A percentile compares a stretch with the other conserved stretches of the same genome.
These are phyloP conservation scores for Dispira simplex DNA, from an alignment of 192 early-diverging fungal genomes.

Conservation along the genomic window DNA sequence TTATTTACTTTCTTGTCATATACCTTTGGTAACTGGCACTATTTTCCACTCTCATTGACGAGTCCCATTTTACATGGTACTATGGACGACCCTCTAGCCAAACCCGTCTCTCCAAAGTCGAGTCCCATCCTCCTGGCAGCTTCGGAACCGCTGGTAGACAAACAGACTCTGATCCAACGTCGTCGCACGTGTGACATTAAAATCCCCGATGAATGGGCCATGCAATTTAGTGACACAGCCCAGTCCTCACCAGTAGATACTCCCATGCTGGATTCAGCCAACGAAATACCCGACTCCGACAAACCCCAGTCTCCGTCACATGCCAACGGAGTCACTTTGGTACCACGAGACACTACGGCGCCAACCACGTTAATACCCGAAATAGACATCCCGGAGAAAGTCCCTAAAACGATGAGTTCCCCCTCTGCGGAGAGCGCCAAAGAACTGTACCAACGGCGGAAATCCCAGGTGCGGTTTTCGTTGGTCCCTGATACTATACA, in stretches of 20 bases:
- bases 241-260: neutral
- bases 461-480: constrained; percentile 8
- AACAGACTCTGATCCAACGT: neutral
- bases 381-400: neutral
- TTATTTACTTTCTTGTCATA: neutral
- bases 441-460: neutral
- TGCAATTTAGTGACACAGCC: neutral
- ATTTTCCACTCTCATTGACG: neutral
- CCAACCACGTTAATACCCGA: neutral
- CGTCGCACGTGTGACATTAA: neutral
- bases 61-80: neutral
- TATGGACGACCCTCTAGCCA: neutral
- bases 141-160: neutral
- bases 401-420: neutral
- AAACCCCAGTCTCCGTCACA: neutral
- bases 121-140: neutral
- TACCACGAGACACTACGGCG: neutral
- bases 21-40: neutral
- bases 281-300: neutral
- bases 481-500: constrained; percentile 2
- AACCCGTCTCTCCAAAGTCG: neutral
- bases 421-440: neutral
- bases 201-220: constrained; percentile 5
- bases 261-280: neutral
- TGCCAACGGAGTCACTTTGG: neutral